Conservation (phyloP, 2,329 filamentous ascomycete genomes). For the Verruconis gallopava region DNA sequence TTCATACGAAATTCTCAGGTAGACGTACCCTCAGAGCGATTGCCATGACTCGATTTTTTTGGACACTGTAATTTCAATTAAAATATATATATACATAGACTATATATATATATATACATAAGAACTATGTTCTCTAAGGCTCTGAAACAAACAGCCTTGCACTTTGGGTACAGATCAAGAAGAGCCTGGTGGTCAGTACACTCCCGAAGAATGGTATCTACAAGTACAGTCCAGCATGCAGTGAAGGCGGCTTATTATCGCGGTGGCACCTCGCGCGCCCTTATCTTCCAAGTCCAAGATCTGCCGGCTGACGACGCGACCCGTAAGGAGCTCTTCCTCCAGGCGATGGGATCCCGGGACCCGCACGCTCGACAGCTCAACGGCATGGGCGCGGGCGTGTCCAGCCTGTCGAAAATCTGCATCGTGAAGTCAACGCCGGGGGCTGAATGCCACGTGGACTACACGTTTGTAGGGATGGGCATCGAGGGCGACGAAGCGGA, state of each 20-base stretch:
- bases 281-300: conserved; percentile 44
- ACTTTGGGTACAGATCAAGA: too few relatives aligned
- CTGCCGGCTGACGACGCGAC: conserved; percentile 33
- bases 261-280: conserved; percentile 55
- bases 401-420: conserved; percentile 58
- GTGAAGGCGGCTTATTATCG: conserved; percentile 48
- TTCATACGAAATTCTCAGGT: too few relatives aligned
- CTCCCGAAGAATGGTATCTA: background rate
- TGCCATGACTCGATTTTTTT: too few relatives aligned
- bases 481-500: conserved; percentile 49
- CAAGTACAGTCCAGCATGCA: conserved; percentile 9
- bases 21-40: too few relatives aligned
- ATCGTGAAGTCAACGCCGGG: conserved; percentile 31
- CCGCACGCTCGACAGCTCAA: conserved; percentile 56
- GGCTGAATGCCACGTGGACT: conserved; percentile 48
- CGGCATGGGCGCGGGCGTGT: conserved; percentile 57
- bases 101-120: too few relatives aligned
- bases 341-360: conserved; percentile 53
- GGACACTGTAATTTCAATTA: too few relatives aligned
- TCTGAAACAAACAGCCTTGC: too few relatives aligned
- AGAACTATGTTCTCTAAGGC: too few relatives aligned
- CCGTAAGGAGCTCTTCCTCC: conserved; percentile 44
- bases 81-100: too few relatives aligned
- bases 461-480: conserved; percentile 58
- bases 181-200: too few relatives aligned